phyloP scores from a whole-genome alignment of 176 grass and related monocot genomes.

The Neostapfia colusana region DNA sequence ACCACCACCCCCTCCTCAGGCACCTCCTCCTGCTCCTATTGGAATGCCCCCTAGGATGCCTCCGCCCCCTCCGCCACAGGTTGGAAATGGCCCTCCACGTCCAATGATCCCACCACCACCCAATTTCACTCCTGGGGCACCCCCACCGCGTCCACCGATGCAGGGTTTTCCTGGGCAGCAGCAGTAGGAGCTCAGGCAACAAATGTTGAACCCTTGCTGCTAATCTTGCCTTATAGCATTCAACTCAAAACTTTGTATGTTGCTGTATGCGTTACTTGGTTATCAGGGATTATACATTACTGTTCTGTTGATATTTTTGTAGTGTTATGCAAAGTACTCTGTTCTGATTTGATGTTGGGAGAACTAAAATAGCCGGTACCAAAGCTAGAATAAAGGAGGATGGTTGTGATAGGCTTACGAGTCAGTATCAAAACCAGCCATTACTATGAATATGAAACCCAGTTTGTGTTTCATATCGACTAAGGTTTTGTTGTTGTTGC shows the following conservation, averaged over 20 bases:
- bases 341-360: too few relatives aligned
- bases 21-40: constrained; percentile 50
- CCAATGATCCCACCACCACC: constrained; percentile 71
- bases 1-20: constrained; percentile 54
- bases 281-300: background rate
- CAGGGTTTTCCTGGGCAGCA: constrained; percentile 65
- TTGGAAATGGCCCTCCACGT: constrained; percentile 69
- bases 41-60: constrained; percentile 69
- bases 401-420: too few relatives aligned
- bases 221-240: constrained; percentile 15
- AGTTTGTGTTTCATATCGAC: too few relatives aligned
- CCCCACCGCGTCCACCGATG: constrained; percentile 52
- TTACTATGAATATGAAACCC: too few relatives aligned
- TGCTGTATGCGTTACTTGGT: background rate
- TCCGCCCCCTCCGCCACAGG: constrained; percentile 63
- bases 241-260: constrained; percentile 16
- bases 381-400: too few relatives aligned
- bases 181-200: constrained; percentile 26
- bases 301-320: constrained; percentile 4
- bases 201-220: constrained; percentile 1
- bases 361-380: too few relatives aligned
- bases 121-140: constrained; percentile 60
- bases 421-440: too few relatives aligned
- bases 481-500: too few relatives aligned
- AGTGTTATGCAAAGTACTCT: background rate